Base-by-base conservation (phyloP, 2,329 filamentous ascomycete genomes). In the Teratosphaeria nubilosa region DNA sequence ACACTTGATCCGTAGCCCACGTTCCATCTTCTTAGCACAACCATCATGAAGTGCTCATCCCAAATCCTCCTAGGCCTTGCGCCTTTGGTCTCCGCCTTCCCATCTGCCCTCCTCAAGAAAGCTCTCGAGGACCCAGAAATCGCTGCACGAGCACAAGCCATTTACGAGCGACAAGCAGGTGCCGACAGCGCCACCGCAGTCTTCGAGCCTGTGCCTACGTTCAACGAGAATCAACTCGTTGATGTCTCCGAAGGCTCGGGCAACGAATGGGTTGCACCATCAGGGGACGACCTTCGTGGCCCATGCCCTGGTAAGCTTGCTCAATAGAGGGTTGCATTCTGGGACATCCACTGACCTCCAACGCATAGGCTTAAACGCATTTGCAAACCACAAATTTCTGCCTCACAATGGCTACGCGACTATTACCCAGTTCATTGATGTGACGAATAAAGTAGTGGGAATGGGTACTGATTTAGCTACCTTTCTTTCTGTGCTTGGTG, bases 401-500 rank as follows among this genome's bases (percentile, higher is more conserved):
- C 68, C 69, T 5, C 68, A 66, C 59, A 66, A 70, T 41, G 69
- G 69, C 20, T 66, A 69, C 41, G 69, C 64, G 3, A 70, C 69
- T 11, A 64, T 69, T 45, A 25, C 58, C 22, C 64, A 70, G 24
- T 70, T 68, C 62, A 62, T 69, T 59, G 61, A 68, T 30, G 63
- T 61, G 37, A 69, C 67, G 2, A 60, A 53, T 25, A 45, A 56
- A 20, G 69, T 71, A 10, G 69, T 72, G 51, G 70, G 70, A 25
- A 73, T 73, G 70, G 69, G 68, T 16, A 31, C 59, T 2, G 64
- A 72, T 25, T 64, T 73, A 22, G 65, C 66, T 4, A 58, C 62
- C 24, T 69, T 72, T 58, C 64, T 73, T 41, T 61, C 71, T n/a
- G 59, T 67, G 41, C 70, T 69, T 34, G 69, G 69, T 45, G 69